A percentile compares a stretch with the other conserved stretches of the same genome.
phyloP scores from a whole-genome alignment of 208 protist genomes.

The Acanthamoeba divionensis region DNA sequence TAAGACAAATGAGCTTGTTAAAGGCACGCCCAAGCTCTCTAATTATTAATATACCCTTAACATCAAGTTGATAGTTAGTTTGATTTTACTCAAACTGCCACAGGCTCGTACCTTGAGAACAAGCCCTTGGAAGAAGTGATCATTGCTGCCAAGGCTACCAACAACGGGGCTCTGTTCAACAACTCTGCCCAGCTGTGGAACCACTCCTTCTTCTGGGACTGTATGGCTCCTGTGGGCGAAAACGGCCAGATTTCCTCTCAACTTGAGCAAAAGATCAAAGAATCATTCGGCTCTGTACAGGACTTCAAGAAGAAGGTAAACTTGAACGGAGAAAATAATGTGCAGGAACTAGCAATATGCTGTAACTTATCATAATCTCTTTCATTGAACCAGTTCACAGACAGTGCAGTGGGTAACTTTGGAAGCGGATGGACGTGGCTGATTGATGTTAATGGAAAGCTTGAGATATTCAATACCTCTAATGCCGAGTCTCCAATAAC shows the following conservation, averaged over 20 bases:
- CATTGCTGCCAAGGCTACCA: slow-evolving; percentile 42
- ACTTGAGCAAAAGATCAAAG: slow-evolving; percentile 37
- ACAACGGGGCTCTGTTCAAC: slow-evolving; percentile 58
- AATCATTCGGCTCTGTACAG: slow-evolving; percentile 55
- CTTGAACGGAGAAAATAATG: too few relatives aligned
- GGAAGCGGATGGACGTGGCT: slow-evolving; percentile 64
- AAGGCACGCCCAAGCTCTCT: not conserved
- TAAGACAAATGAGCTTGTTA: slow-evolving; percentile 59
- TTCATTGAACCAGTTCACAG: slow-evolving; percentile 45
- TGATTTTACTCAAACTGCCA: not conserved
- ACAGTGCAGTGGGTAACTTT: slow-evolving; percentile 51
- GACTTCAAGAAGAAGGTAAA: slow-evolving; percentile 60
- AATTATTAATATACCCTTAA: not conserved
- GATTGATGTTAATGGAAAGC: slow-evolving; percentile 51
- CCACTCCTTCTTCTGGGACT: slow-evolving; percentile 66
- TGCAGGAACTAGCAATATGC: not conserved
- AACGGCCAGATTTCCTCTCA: not conserved
- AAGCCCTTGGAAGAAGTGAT: slow-evolving; percentile 60
- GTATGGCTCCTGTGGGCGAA: slow-evolving; percentile 34
- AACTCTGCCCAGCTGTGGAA: slow-evolving; percentile 63
- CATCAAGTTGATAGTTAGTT: not conserved
- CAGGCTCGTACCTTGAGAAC: slow-evolving; percentile 15
- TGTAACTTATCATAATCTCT: not conserved
- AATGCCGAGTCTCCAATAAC: slow-evolving; percentile 47
- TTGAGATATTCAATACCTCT: slow-evolving; percentile 54